Percentiles rank a stretch among this genome's conserved stretches.
Evolutionary conservation across 2,329 filamentous ascomycete genomes (phyloP).

Genomic region (Thelonectria discophora): DNA sequence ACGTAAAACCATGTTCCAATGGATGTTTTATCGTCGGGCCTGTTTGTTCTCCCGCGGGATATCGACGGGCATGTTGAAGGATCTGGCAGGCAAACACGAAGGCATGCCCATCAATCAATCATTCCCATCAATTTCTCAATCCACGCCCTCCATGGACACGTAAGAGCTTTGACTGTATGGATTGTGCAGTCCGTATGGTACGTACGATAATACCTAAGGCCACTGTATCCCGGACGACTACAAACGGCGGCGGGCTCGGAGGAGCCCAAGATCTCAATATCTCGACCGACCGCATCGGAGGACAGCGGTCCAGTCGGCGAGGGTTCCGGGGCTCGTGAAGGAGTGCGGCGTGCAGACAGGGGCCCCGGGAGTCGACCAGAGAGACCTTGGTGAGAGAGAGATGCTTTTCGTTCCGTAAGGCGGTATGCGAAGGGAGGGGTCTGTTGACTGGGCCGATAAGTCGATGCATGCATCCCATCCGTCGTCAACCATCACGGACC

Average conservation of each 20-base stretch:
- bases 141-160: constrained; percentile 12
- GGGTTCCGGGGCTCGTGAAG: constrained; percentile 29
- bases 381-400: background rate
- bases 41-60: background rate
- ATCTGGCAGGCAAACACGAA: background rate
- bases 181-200: too few relatives aligned
- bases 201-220: constrained; percentile 14
- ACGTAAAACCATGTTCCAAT: constrained; percentile 21
- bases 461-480: constrained; percentile 2
- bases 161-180: constrained; percentile 22
- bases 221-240: constrained; percentile 1
- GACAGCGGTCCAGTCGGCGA: constrained; percentile 30
- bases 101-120: background rate
- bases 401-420: background rate
- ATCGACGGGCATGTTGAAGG: constrained; percentile 7
- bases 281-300: constrained; percentile 23
- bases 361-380: background rate
- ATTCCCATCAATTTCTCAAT: constrained; percentile 5
- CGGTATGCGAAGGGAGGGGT: background rate
- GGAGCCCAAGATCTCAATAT: constrained; percentile 19
- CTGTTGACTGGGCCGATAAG: constrained; percentile 22
- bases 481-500: background rate
- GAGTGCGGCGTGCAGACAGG: background rate
- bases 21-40: background rate
- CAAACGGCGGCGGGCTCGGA: constrained; percentile 2